These are phyloP conservation scores for Mollisiaceae sp. DNA, from an alignment of 2,329 filamentous ascomycete species.

Conservation along the genomic window DNA sequence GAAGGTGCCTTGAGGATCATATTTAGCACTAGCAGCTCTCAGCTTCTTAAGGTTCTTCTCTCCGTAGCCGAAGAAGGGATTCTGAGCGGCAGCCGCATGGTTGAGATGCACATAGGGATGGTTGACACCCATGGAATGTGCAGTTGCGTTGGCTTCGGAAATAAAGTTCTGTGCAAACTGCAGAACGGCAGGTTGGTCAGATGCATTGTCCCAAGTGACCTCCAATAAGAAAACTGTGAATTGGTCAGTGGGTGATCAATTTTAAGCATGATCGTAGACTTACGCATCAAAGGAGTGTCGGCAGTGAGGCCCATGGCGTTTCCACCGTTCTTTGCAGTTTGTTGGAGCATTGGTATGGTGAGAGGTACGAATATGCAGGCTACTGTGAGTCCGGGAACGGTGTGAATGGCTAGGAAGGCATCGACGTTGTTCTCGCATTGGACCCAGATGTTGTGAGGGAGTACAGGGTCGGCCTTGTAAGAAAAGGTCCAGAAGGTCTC, in stretches of 20 bases:
- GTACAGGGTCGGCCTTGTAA: background rate
- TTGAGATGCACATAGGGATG: slow-evolving; percentile 52
- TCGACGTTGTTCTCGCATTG: background rate
- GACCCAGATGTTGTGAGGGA: background rate
- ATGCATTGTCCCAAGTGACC: slow-evolving; percentile 35
- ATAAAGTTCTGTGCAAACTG: slow-evolving; percentile 37
- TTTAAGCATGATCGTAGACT: background rate
- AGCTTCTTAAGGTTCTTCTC: slow-evolving; percentile 46
- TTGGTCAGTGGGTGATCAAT: background rate
- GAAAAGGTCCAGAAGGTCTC: background rate
- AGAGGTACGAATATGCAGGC: background rate
- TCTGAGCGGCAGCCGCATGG: slow-evolving; percentile 50
- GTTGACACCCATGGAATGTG: slow-evolving; percentile 40
- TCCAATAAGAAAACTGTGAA: slow-evolving; percentile 6
- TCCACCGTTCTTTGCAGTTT: background rate
- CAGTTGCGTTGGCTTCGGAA: slow-evolving; percentile 35
- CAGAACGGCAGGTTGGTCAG: slow-evolving; percentile 43
- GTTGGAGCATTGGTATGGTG: background rate
- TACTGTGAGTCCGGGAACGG: background rate
- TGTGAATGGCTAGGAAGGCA: background rate
- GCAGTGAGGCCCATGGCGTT: background rate
- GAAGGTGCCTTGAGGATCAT: slow-evolving; percentile 41
- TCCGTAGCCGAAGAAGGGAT: slow-evolving; percentile 51
- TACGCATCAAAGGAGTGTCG: slow-evolving; percentile 1
- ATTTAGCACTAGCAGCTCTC: slow-evolving; percentile 41